phyloP scores from a whole-genome alignment of 1,139 yeast species.

The Diutina sp. region DNA sequence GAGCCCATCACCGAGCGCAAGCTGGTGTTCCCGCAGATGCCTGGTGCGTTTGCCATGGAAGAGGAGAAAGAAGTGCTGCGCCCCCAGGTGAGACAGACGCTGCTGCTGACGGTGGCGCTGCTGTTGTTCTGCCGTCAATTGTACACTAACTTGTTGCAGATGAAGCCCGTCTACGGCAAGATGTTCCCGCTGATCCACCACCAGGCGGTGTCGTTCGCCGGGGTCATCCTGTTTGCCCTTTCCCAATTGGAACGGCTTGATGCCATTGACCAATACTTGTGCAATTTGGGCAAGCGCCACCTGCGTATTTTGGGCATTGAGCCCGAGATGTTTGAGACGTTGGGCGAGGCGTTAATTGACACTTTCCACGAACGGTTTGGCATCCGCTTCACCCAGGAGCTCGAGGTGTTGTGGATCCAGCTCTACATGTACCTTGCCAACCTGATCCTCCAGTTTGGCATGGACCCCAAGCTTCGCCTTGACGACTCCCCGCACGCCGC shows the following conservation, averaged over 20 bases:
- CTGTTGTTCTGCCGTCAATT: slow-evolving; percentile 50
- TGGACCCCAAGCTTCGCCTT: slow-evolving; percentile 31
- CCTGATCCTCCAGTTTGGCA: slow-evolving; percentile 48
- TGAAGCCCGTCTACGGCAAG: slow-evolving; percentile 40
- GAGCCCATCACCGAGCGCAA: slow-evolving; percentile 15
- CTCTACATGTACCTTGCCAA: slow-evolving; percentile 48
- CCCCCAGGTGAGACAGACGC: background rate
- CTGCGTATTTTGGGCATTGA: slow-evolving; percentile 66
- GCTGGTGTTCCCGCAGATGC: slow-evolving; percentile 10
- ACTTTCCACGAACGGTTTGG: slow-evolving; percentile 64
- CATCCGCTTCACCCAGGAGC: slow-evolving; percentile 29
- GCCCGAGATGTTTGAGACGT: slow-evolving; percentile 56
- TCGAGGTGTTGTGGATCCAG: slow-evolving; percentile 52
- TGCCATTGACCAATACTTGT: slow-evolving; percentile 44
- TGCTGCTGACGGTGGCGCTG: slow-evolving; percentile 7
- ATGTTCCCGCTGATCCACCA: slow-evolving; percentile 55
- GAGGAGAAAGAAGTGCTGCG: background rate
- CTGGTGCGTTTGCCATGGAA: slow-evolving; percentile 6
- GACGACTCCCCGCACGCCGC: background rate
- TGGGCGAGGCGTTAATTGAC: slow-evolving; percentile 68
- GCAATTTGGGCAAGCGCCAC: slow-evolving; percentile 62
- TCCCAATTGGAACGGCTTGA: slow-evolving; percentile 27
- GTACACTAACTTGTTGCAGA: slow-evolving; percentile 43
- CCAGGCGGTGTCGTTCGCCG: slow-evolving; percentile 72
- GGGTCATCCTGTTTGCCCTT: slow-evolving; percentile 57